Percentiles rank a stretch among this genome's conserved stretches.
These are phyloP conservation scores for Ustilago hordei DNA, from an alignment of 1,284 basidiomycete species.

Conservation along the genomic window DNA sequence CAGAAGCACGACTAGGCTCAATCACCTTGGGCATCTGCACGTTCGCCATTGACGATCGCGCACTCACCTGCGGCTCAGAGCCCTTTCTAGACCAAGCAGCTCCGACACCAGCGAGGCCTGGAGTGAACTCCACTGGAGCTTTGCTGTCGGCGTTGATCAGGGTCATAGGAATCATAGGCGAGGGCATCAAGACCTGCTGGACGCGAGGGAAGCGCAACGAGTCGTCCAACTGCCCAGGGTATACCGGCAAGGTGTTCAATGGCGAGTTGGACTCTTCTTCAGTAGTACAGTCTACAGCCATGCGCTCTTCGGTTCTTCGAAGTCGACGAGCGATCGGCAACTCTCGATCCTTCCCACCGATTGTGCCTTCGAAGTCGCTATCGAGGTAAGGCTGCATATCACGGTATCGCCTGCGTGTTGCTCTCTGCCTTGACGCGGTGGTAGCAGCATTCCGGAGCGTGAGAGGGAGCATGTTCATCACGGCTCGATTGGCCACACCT, in stretches of 20 bases:
- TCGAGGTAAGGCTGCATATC: slow-evolving; percentile 47
- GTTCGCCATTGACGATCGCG: slow-evolving; percentile 5
- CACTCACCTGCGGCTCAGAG: slow-evolving; percentile 12
- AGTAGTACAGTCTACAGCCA: slow-evolving; percentile 46
- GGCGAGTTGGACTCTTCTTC: slow-evolving; percentile 40
- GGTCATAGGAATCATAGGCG: slow-evolving; percentile 8
- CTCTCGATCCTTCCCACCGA: slow-evolving; percentile 55
- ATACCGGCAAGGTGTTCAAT: slow-evolving; percentile 1
- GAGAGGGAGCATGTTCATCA: slow-evolving; percentile 47
- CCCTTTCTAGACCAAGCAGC: slow-evolving; percentile 35
- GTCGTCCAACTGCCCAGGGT: slow-evolving; percentile 5
- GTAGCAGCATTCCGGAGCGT: slow-evolving; percentile 44
- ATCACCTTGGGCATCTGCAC: slow-evolving; percentile 29
- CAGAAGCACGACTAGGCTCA: slow-evolving; percentile 26
- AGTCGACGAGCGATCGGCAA: slow-evolving; percentile 53
- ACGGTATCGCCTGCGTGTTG: slow-evolving; percentile 32
- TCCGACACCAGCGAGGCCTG: slow-evolving; percentile 43
- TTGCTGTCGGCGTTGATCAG: slow-evolving; percentile 9
- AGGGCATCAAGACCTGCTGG: slow-evolving; percentile 13
- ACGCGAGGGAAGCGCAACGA: slow-evolving; percentile 12
- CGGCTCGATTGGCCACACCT: slow-evolving; percentile 35
- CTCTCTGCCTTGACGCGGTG: slow-evolving; percentile 37
- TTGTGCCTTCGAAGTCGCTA: slow-evolving; percentile 61
- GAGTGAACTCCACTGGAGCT: slow-evolving; percentile 27
- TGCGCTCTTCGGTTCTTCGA: slow-evolving; percentile 37